Base-by-base conservation (phyloP, 2,329 filamentous ascomycete genomes). In the Apiospora phragmitis region DNA sequence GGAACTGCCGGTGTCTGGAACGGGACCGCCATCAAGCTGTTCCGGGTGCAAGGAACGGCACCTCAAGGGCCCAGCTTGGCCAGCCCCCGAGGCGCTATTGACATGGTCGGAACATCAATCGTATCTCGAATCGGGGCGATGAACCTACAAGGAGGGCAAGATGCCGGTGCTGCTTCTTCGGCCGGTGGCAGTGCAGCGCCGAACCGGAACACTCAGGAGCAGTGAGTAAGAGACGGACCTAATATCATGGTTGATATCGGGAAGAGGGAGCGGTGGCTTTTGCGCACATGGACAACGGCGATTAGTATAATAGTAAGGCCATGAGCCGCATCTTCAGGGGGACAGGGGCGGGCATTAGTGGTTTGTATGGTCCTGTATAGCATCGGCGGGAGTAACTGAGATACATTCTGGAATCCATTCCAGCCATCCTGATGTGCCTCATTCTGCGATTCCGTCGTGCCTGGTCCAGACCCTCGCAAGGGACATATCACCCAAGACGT, bases 1-100 rank as follows among this genome's bases (percentile, higher is more conserved):
- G 95, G 95, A 41, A 95, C 93, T 2, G 93, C 95, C 42, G 95
- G 96, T 9, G 91, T 98, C 1, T 99, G 96, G 95, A 98, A 95
- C 78, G 93, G 94, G 45, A 98, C 96, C 0, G 86, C 86, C 2
- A 94, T 99, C 80, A 93, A 92, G 79, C 85, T 99, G 18, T 99
- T 99, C 83, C 91, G 90, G 67, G 94, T 98, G 3, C 94, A 97
- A 80, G 93, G 97, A 79, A 93, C 92, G 21, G 93, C 92, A 2
- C 88, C 93, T 1, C 88, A 92, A 74, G 93, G 95, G 0, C 94
- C 95, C 4, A 94, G 91, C 16, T 81, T 99, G 72, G 90, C 94
- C 32, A 94, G 93, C 43, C 96, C 96, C 0, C 89, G 94, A 71
- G 95, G 95, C 0, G 95, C 95, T 0, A 95, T 98, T 3, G 95